Evolutionary conservation across 257 asterid species (phyloP).

Genomic region (Petrea volubilis): DNA sequence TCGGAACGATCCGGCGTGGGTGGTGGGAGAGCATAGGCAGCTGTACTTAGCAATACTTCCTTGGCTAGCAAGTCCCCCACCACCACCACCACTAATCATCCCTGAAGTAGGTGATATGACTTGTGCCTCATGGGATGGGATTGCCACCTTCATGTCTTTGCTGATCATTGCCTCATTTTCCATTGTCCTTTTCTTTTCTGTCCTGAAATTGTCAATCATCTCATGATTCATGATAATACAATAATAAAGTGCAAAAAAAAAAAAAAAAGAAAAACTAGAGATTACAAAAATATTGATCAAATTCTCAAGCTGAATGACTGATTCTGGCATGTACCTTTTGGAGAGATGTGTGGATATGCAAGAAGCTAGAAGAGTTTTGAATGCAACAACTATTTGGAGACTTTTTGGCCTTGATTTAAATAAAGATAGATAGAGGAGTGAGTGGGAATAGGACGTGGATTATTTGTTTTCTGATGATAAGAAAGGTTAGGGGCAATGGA

Average conservation of each 20-base stretch:
- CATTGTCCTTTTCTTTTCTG: constrained; percentile 9
- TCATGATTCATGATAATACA: neutral
- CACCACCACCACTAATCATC: constrained; percentile 9
- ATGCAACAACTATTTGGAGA: constrained; percentile 16
- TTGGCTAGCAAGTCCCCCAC: constrained; percentile 45
- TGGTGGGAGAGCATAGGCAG: constrained; percentile 66
- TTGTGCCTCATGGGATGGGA: constrained; percentile 23
- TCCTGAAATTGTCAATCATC: constrained; percentile 1
- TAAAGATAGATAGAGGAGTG: constrained; percentile 12
- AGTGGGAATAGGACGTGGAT: neutral
- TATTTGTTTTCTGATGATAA: constrained; percentile 27
- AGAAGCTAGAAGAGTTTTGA: neutral
- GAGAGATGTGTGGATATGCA: constrained; percentile 1
- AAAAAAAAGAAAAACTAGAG: neutral
- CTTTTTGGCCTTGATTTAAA: constrained; percentile 27
- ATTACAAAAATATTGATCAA: neutral
- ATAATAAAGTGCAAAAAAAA: neutral
- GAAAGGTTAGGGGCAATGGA: neutral
- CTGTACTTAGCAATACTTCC: constrained; percentile 45
- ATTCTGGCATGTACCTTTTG: constrained; percentile 8
- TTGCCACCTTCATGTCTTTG: constrained; percentile 46
- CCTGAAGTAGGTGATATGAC: constrained; percentile 10
- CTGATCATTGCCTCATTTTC: constrained; percentile 16
- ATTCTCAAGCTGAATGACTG: constrained; percentile 8
- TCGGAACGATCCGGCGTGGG: constrained; percentile 62